Evolutionary conservation across 139 green algal species (phyloP), one percentile per base, ranked within the genome.

Genomic region (Chlamydomonas incerta): DNA sequence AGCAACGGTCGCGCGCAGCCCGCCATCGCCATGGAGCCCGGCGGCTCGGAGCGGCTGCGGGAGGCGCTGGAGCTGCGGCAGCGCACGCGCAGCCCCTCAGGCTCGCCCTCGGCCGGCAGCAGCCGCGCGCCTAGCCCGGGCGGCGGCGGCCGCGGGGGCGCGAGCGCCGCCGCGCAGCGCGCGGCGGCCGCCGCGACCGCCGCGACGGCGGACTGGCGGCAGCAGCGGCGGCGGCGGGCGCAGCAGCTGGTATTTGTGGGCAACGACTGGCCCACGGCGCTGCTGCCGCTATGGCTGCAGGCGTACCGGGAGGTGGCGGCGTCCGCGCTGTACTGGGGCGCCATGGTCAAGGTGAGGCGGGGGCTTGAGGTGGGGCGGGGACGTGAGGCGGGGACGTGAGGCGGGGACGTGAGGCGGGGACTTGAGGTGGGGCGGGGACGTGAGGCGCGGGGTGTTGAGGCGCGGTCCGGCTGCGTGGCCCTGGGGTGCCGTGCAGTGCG

Each of bases 231-330:
- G 67, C 29, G 68, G 74, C 31, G 37, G 46, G 31, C 20, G 29
- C 26, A 26, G 31, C 73, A 50, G 73, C 13, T 87, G 72, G 29
- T 87, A 21, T 96, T 95, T 84, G 83, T 96, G 24, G 90, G 68
- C 69, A 96, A 95, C 62, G 93, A 96, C 70, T 96, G 93, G 93
- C 90, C 93, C 0, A 85, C 87, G 65, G 90, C 81, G 1, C 73
- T 93, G 50, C 79, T 96, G 73, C 90, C 92, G 17, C 50, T 93
- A 41, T 96, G 93, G 93, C 85, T 95, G 41, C 34, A 90, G 21
- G 50, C 79, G 0, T 95, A 92, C 86, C 50, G 52, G 11, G 79
- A 90, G 60, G n/a, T 69, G 55, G 87, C 69, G 37, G 72, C 57
- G 29, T 50, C 37, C 24, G 70, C 31, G 24, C 41, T 50, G 41